Evolutionary conservation across 495 filamentous ascomycete genomes (phyloP).

Genomic region (Penicillium canescens): DNA sequence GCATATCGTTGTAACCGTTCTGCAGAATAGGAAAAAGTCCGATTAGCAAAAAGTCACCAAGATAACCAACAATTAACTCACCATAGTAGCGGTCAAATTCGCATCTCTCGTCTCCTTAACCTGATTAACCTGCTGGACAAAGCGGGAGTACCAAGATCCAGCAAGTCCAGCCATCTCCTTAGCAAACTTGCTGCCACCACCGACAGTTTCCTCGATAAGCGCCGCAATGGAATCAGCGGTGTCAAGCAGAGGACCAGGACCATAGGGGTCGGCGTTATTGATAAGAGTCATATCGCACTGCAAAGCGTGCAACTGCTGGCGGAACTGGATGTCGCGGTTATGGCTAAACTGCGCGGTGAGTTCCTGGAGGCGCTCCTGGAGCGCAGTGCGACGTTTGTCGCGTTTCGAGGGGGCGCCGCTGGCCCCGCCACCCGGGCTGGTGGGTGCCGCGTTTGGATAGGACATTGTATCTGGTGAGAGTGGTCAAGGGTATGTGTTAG

Average conservation of each 20-base stretch:
- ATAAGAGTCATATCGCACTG: conserved; percentile 90
- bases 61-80: conserved; percentile 43
- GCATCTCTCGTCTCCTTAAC: conserved; percentile 81
- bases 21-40: conserved; percentile 13
- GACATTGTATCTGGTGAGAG: conserved; percentile 30
- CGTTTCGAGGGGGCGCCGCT: conserved; percentile 66
- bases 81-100: conserved; percentile 71
- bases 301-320: conserved; percentile 82
- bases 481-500: conserved; percentile 42
- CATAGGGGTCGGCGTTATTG: conserved; percentile 77
- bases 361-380: conserved; percentile 72
- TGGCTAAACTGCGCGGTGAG: conserved; percentile 74
- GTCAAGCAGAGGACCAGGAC: conserved; percentile 69
- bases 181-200: conserved; percentile 47
- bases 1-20: conserved; percentile 42
- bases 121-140: conserved; percentile 82
- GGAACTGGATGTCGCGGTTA: conserved; percentile 81
- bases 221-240: conserved; percentile 64
- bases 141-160: conserved; percentile 78
- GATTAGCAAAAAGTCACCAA: not conserved
- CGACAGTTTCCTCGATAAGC: conserved; percentile 60
- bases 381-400: conserved; percentile 79
- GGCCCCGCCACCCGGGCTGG: conserved; percentile 33
- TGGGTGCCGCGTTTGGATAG: conserved; percentile 16
- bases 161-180: conserved; percentile 64